Conservation (phyloP, 129 eudicot species). For the Solidago caesia region DNA sequence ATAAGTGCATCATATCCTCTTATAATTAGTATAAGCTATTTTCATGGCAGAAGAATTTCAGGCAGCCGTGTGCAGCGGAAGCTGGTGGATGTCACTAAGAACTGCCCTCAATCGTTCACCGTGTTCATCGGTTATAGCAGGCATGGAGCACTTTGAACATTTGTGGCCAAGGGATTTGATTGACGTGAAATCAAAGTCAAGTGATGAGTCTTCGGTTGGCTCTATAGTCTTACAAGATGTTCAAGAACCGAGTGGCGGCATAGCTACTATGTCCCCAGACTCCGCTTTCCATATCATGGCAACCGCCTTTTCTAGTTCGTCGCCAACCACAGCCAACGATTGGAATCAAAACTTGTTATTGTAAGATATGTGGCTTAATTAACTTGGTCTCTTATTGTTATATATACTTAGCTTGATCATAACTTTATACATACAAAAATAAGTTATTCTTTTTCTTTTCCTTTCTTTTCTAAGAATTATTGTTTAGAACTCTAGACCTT, state of each 20-base stretch:
- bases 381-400: conserved; percentile 15
- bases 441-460: background rate
- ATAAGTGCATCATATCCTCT: conserved; percentile 2
- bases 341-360: conserved; percentile 22
- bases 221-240: conserved; percentile 27
- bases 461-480: background rate
- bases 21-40: background rate
- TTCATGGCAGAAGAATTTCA: conserved; percentile 33
- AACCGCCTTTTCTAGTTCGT: background rate
- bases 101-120: conserved; percentile 16
- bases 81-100: conserved; percentile 32
- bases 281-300: conserved; percentile 23
- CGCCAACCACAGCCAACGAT: conserved; percentile 2
- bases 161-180: conserved; percentile 25
- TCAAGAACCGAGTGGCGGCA: conserved; percentile 1
- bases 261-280: conserved; percentile 18
- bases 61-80: conserved; percentile 24
- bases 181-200: conserved; percentile 25
- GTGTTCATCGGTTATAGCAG: conserved; percentile 23
- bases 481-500: background rate
- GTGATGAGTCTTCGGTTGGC: conserved; percentile 21
- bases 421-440: conserved; percentile 10
- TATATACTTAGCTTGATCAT: background rate
- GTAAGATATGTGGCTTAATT: conserved; percentile 29
- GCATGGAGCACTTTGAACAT: conserved; percentile 26